Conservation (phyloP, 2,329 filamentous ascomycete genomes). For the Pyricularia pennisetigena region DNA sequence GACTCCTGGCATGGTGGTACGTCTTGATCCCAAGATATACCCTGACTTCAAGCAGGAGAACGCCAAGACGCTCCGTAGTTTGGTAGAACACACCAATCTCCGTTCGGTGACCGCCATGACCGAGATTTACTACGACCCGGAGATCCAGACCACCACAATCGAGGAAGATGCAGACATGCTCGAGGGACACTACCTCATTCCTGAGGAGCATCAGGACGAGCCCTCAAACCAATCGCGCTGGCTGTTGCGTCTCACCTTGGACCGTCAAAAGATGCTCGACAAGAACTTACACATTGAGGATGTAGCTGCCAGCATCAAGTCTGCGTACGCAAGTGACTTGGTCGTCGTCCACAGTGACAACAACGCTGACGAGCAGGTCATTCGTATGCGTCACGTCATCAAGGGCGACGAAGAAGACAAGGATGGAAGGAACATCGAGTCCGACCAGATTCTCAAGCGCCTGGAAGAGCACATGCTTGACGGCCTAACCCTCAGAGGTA, state of each 20-base stretch:
- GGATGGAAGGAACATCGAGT: slow-evolving; percentile 48
- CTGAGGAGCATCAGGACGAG: slow-evolving; percentile 57
- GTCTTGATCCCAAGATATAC: slow-evolving; percentile 53
- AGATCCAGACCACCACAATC: slow-evolving; percentile 77
- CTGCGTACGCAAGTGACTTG: slow-evolving; percentile 74
- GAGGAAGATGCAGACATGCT: slow-evolving; percentile 87
- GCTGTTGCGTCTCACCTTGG: slow-evolving; percentile 87
- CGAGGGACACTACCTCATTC: slow-evolving; percentile 92
- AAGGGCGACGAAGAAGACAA: slow-evolving; percentile 65
- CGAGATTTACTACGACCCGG: slow-evolving; percentile 96
- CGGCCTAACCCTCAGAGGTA: slow-evolving; percentile 82
- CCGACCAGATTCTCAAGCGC: slow-evolving; percentile 87
- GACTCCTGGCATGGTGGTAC: slow-evolving; percentile 94
- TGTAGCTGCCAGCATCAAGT: slow-evolving; percentile 81
- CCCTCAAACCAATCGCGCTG: slow-evolving; percentile 79
- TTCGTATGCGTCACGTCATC: slow-evolving; percentile 77
- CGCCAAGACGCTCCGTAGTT: slow-evolving; percentile 77
- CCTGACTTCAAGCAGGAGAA: slow-evolving; percentile 55
- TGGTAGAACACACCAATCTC: slow-evolving; percentile 89
- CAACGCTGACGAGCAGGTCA: slow-evolving; percentile 90
- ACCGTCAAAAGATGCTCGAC: slow-evolving; percentile 89
- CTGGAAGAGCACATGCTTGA: slow-evolving; percentile 88
- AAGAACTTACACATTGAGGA: slow-evolving; percentile 88
- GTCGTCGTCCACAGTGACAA: slow-evolving; percentile 96
- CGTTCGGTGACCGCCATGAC: slow-evolving; percentile 84